Evolutionary conservation across 768 basidiomycete species (phyloP).

Genomic region (Tulasnella sp.): DNA sequence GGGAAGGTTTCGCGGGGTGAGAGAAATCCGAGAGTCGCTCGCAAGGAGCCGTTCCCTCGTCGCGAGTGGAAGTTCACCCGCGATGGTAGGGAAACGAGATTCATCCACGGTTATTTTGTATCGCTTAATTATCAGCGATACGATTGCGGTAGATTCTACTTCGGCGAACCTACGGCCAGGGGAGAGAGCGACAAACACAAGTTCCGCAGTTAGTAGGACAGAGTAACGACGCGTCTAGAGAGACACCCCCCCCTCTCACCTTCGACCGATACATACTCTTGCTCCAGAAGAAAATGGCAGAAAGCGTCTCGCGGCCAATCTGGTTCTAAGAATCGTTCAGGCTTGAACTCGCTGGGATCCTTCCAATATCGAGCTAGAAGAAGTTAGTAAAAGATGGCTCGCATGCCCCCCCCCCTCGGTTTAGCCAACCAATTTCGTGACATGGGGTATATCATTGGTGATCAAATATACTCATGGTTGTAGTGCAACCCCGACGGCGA

Average conservation of each 20-base stretch:
- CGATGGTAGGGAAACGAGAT: background rate
- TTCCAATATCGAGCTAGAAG: constrained; percentile 19
- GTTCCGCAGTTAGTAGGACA: background rate
- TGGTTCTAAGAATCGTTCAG: constrained; percentile 13
- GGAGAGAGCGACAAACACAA: background rate
- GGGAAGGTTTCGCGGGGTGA: constrained; percentile 9
- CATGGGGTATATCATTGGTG: too few relatives aligned
- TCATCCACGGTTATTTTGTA: constrained; percentile 12
- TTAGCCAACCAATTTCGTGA: too few relatives aligned
- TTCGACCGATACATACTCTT: background rate
- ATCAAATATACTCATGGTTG: constrained; percentile 1
- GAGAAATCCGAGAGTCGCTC: background rate
- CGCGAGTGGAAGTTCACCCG: background rate
- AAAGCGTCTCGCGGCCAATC: constrained; percentile 25
- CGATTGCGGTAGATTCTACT: constrained; percentile 8
- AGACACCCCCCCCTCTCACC: background rate
- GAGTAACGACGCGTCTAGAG: too few relatives aligned
- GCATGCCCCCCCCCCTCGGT: too few relatives aligned
- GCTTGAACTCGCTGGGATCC: constrained; percentile 16
- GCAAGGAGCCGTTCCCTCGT: constrained; percentile 9
- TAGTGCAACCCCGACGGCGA: background rate
- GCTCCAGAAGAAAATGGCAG: constrained; percentile 15
- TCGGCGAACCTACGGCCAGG: constrained; percentile 16
- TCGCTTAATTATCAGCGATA: constrained; percentile 2
- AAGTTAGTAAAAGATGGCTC: too few relatives aligned